Conservation (phyloP, 805 yeast species). For the Saccharomycopsis sp. region DNA sequence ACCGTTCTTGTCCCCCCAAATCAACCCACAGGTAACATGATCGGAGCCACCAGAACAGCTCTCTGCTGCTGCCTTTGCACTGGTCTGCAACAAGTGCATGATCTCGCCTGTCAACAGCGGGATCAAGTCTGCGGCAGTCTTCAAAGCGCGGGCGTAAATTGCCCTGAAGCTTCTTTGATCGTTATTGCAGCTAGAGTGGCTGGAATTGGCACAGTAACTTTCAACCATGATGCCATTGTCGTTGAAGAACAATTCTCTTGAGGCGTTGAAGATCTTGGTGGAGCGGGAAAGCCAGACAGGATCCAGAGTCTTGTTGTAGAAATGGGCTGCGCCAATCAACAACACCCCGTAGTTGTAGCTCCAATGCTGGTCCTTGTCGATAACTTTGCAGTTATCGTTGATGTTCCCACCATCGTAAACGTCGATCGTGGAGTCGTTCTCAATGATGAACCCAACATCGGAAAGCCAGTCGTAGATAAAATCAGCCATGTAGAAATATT, state of each 20-base stretch:
- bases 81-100: conserved; percentile 32
- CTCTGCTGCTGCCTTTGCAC: conserved; percentile 61
- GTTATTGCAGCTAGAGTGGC: conserved; percentile 41
- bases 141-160: conserved; percentile 56
- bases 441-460: conserved; percentile 29
- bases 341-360: conserved; percentile 62
- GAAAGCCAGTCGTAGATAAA: conserved; percentile 54
- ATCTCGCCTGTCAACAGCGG: conserved; percentile 41
- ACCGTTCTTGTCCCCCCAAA: conserved; percentile 45
- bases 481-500: conserved; percentile 55
- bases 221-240: conserved; percentile 48
- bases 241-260: conserved; percentile 41
- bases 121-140: conserved; percentile 45
- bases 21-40: conserved; percentile 66
- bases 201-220: conserved; percentile 39
- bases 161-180: conserved; percentile 74
- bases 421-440: conserved; percentile 27
- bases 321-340: conserved; percentile 60
- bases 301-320: conserved; percentile 50
- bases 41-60: conserved; percentile 70
- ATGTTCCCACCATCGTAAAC: conserved; percentile 55
- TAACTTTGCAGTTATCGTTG: conserved; percentile 38
- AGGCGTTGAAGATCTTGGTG: conserved; percentile 35
- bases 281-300: conserved; percentile 43
- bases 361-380: conserved; percentile 45